phyloP scores from a whole-genome alignment of 257 asterid species.

The Cinchona pubescens region DNA sequence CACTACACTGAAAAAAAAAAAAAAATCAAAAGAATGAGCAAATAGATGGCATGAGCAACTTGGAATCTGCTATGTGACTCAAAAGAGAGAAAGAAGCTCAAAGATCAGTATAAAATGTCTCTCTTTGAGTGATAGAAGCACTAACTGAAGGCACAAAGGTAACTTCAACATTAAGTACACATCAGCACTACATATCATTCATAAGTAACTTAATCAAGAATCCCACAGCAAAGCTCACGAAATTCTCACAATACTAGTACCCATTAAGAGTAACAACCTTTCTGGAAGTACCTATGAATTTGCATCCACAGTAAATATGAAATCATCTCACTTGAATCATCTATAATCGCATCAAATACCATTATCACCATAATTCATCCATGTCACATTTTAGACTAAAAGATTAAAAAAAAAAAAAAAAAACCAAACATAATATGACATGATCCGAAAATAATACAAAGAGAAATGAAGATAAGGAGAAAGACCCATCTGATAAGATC shows the following conservation, averaged over 20 bases:
- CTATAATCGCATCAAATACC: neutral
- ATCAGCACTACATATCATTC: neutral
- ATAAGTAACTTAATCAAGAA: neutral
- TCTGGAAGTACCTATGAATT: neutral
- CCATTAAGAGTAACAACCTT: neutral
- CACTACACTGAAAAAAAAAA: slow-evolving; percentile 53
- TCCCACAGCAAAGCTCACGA: neutral
- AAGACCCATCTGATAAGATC: neutral
- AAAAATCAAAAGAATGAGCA: slow-evolving; percentile 21
- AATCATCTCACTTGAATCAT: neutral
- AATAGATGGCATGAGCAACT: neutral
- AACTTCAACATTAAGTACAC: neutral
- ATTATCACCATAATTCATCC: neutral
- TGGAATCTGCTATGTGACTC: neutral
- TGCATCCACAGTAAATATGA: neutral
- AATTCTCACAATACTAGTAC: neutral
- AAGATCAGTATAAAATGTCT: neutral
- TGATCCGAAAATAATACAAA: neutral
- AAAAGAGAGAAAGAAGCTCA: neutral
- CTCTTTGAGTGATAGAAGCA: neutral
- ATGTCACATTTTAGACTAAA: neutral
- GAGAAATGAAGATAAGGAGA: neutral
- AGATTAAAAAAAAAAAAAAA: neutral
- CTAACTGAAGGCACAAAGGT: neutral
- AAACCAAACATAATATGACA: neutral